Evolutionary conservation across 805 yeast species (phyloP).

Genomic region (Wickerhamomyces kurtzmanii): DNA sequence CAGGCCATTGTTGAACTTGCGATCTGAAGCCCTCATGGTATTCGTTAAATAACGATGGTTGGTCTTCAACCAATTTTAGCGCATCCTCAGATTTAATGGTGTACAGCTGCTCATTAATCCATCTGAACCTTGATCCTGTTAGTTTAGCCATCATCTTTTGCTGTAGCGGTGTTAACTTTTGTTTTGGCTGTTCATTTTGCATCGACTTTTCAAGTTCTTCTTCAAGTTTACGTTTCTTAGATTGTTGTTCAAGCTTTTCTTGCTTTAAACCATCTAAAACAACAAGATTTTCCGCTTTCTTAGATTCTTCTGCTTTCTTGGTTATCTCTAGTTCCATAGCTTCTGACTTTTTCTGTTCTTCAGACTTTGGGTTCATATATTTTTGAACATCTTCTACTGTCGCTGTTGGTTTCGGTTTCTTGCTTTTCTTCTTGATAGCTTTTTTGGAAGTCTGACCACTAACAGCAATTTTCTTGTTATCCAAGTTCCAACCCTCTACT

Average conservation of each 20-base stretch:
- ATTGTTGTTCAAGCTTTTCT: conserved; percentile 1
- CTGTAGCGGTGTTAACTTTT: conserved; percentile 74
- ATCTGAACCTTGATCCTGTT: conserved; percentile 91
- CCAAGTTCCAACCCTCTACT: conserved; percentile 77
- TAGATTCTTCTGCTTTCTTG: conserved; percentile 2
- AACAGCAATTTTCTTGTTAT: conserved; percentile 38
- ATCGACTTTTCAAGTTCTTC: conserved; percentile 5
- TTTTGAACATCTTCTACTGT: neutral
- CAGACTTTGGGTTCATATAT: neutral
- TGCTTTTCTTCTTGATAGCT: conserved; percentile 16
- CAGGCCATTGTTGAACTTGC: conserved; percentile 97
- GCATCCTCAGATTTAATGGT: conserved; percentile 79
- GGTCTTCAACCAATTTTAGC: conserved; percentile 56
- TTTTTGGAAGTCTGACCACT: conserved; percentile 26
- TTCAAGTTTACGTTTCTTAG: conserved; percentile 3
- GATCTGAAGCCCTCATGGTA: conserved; percentile 93
- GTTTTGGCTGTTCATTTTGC: conserved; percentile 2
- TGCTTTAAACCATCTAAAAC: too few relatives aligned
- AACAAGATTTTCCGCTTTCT: conserved; percentile 1
- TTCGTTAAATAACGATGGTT: conserved; percentile 86
- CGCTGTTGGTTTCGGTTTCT: conserved; percentile 9
- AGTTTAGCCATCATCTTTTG: conserved; percentile 92
- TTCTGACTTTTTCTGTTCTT: conserved; percentile 5
- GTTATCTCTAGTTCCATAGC: conserved; percentile 2
- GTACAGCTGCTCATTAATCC: conserved; percentile 97